Evolutionary conservation across 768 basidiomycete genomes (phyloP).

Genomic region (Tephrocybe rancida): DNA sequence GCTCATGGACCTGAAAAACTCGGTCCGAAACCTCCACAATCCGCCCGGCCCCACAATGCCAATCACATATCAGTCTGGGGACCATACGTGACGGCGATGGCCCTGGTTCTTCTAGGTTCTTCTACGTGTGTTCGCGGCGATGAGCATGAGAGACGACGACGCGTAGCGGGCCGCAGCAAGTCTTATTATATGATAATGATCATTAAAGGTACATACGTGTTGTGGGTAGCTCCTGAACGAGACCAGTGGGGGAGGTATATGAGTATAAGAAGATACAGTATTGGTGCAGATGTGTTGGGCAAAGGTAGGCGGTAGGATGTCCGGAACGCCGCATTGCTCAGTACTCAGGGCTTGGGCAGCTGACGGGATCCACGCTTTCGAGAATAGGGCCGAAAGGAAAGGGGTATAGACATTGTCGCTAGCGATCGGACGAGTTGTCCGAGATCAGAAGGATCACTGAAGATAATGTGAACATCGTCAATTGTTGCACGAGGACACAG

Average conservation of each 20-base stretch:
- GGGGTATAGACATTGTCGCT: neutral
- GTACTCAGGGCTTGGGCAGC: slow-evolving; percentile 2
- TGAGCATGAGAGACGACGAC: neutral
- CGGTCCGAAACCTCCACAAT: neutral
- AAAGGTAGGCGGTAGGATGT: neutral
- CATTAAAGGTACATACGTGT: neutral
- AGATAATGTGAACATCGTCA: slow-evolving; percentile 1
- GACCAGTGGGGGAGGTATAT: too few relatives aligned
- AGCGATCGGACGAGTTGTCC: slow-evolving; percentile 1
- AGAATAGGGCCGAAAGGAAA: slow-evolving; percentile 3
- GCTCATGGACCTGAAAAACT: neutral
- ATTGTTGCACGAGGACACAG: neutral
- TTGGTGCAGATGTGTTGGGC: neutral
- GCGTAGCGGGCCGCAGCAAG: too few relatives aligned
- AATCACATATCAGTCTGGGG: too few relatives aligned
- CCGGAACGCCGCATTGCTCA: neutral
- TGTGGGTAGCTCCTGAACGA: too few relatives aligned
- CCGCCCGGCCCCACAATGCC: too few relatives aligned
- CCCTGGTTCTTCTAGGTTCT: neutral
- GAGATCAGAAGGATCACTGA: slow-evolving; percentile 20
- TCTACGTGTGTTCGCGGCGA: neutral
- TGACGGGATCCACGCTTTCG: slow-evolving; percentile 10
- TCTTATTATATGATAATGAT: too few relatives aligned
- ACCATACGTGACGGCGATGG: neutral
- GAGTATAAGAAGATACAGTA: too few relatives aligned